Evolutionary conservation across 768 basidiomycete genomes (phyloP).

Genomic region (Mycena galopus): DNA sequence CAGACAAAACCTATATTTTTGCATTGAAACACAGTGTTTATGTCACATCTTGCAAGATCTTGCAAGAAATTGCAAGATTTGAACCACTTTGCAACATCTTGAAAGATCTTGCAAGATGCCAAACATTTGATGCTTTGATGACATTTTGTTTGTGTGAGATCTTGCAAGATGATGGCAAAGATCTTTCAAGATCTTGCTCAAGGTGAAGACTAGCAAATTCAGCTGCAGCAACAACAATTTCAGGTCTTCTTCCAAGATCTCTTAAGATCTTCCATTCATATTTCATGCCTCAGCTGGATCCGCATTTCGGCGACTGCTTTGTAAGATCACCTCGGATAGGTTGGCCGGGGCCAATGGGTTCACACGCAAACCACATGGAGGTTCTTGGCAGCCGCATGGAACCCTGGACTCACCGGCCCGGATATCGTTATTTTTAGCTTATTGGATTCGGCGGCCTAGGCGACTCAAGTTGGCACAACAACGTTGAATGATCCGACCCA

Average conservation of each 20-base stretch:
- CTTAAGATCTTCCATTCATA: background rate
- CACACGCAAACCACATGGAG: too few relatives aligned
- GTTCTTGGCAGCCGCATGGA: too few relatives aligned
- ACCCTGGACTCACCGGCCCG: too few relatives aligned
- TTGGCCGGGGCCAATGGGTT: too few relatives aligned
- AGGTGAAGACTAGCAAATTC: background rate
- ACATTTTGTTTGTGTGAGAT: background rate
- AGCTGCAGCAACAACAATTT: background rate
- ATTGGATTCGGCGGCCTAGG: too few relatives aligned
- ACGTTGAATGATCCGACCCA: too few relatives aligned
- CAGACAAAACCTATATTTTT: too few relatives aligned
- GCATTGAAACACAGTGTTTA: too few relatives aligned
- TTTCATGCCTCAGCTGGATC: background rate
- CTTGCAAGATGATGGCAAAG: background rate
- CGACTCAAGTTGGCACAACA: background rate
- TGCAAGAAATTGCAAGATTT: too few relatives aligned
- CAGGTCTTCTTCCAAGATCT: background rate
- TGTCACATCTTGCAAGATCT: background rate
- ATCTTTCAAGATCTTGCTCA: too few relatives aligned
- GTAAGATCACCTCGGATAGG: background rate
- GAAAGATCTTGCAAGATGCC: slow-evolving; percentile 3
- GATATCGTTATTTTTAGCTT: too few relatives aligned
- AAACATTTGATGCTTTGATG: background rate
- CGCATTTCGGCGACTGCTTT: background rate
- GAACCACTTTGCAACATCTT: too few relatives aligned